phyloP scores from a whole-genome alignment of 2,329 filamentous ascomycete species.

The Paracoccidioides brasiliensis region DNA sequence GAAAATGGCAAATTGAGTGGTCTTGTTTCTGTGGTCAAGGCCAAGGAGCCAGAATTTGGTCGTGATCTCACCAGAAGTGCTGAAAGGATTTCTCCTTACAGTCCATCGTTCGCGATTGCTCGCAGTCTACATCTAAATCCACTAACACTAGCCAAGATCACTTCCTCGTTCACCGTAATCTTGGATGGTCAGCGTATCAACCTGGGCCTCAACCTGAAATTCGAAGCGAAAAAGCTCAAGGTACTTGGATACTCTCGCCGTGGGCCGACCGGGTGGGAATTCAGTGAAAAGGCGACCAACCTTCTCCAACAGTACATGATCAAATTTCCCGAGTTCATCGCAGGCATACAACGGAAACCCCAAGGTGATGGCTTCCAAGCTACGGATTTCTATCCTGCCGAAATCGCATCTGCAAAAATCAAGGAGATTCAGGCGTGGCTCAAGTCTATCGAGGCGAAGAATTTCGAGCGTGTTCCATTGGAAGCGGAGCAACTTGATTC shows the following conservation, averaged over 20 bases:
- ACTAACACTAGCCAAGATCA: constrained; percentile 86
- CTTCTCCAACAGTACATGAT: constrained; percentile 83
- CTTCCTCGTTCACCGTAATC: constrained; percentile 78
- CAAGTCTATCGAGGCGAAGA: constrained; percentile 79
- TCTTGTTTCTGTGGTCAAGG: constrained; percentile 58
- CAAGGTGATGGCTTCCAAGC: constrained; percentile 73
- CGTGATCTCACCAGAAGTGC: constrained; percentile 57
- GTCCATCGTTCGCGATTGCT: constrained; percentile 78
- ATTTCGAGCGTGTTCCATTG: constrained; percentile 87
- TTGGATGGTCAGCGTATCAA: constrained; percentile 76
- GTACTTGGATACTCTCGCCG: constrained; percentile 91
- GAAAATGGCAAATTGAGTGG: constrained; percentile 63
- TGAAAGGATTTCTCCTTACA: constrained; percentile 61
- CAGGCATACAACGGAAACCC: constrained; percentile 71
- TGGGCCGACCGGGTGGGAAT: constrained; percentile 82
- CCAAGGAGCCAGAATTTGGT: constrained; percentile 69
- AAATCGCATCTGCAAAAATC: constrained; percentile 61
- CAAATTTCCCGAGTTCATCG: constrained; percentile 89
- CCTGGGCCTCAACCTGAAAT: constrained; percentile 89
- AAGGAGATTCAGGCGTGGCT: constrained; percentile 93
- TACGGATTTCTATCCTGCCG: constrained; percentile 69
- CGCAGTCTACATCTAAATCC: constrained; percentile 69
- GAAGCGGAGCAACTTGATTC: constrained; percentile 95
- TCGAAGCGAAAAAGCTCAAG: constrained; percentile 89
- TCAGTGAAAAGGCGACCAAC: constrained; percentile 69